Conservation (phyloP, 208 protist genomes). For the Acanthamoeba divionensis region DNA sequence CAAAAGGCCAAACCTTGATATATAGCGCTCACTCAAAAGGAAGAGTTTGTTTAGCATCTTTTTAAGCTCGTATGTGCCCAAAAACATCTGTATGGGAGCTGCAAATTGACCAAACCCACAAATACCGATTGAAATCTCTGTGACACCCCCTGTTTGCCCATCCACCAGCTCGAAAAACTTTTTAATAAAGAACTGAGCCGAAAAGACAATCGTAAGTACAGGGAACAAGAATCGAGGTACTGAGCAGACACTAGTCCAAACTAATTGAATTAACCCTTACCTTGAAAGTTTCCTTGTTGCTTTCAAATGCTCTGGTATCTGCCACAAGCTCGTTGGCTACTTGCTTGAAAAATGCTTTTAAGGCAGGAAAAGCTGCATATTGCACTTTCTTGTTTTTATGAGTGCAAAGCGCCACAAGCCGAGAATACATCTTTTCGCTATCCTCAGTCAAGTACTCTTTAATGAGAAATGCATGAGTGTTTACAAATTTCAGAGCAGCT, state of each 20-base stretch:
- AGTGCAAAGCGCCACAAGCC: slow-evolving; percentile 30
- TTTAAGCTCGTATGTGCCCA: slow-evolving; percentile 56
- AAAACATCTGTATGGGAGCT: slow-evolving; percentile 44
- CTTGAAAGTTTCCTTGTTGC: slow-evolving; percentile 61
- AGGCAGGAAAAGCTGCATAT: slow-evolving; percentile 52
- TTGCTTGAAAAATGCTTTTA: slow-evolving; percentile 55
- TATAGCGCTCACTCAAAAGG: slow-evolving; percentile 36
- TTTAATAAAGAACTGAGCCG: slow-evolving; percentile 60
- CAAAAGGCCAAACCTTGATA: not conserved
- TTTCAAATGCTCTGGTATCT: slow-evolving; percentile 36
- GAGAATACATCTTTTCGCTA: slow-evolving; percentile 53
- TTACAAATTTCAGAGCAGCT: slow-evolving; percentile 58
- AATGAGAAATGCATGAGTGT: slow-evolving; percentile 50
- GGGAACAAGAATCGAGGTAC: too few relatives aligned
- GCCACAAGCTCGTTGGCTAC: slow-evolving; percentile 52
- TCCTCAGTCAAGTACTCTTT: slow-evolving; percentile 62
- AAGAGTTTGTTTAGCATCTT: slow-evolving; percentile 19
- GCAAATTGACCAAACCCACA: slow-evolving; percentile 49
- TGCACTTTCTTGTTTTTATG: slow-evolving; percentile 61
- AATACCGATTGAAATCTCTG: slow-evolving; percentile 45
- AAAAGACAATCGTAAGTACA: not conserved
- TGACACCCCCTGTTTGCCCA: slow-evolving; percentile 47
- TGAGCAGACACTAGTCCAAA: too few relatives aligned
- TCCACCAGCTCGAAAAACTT: slow-evolving; percentile 61
- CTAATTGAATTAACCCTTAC: too few relatives aligned